Evolutionary conservation across 2,329 filamentous ascomycete species (phyloP).

Genomic region (Neofusicoccum sp.): DNA sequence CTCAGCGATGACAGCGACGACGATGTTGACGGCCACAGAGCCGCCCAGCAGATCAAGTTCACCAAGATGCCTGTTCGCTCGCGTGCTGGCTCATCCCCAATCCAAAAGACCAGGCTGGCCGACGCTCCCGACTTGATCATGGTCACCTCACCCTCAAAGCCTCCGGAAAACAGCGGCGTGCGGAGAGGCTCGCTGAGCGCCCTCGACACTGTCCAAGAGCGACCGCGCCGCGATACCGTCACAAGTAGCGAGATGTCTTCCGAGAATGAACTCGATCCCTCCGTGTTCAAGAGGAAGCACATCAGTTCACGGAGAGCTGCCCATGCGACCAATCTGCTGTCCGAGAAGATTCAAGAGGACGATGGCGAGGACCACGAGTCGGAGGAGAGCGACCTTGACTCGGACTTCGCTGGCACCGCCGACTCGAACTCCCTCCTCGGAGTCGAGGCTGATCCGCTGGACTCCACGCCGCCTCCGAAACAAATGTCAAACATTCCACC

Average conservation of each 20-base stretch:
- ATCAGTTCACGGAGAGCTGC: constrained; percentile 63
- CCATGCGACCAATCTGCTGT: constrained; percentile 56
- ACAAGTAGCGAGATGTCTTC: constrained; percentile 84
- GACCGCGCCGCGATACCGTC: constrained; percentile 72
- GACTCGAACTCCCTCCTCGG: constrained; percentile 74
- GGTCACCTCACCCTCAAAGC: constrained; percentile 58
- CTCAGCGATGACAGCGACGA: constrained; percentile 84
- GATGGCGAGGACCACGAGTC: constrained; percentile 43
- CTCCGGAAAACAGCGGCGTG: constrained; percentile 43
- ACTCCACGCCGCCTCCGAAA: constrained; percentile 55
- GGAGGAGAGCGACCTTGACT: constrained; percentile 41
- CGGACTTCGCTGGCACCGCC: constrained; percentile 43
- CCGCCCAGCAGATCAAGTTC: constrained; percentile 91
- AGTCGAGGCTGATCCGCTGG: constrained; percentile 61
- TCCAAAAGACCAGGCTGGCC: constrained; percentile 61
- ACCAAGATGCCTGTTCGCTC: constrained; percentile 89
- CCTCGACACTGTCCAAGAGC: constrained; percentile 69
- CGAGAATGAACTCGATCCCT: constrained; percentile 75
- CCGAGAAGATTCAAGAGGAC: constrained; percentile 51
- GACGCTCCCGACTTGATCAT: constrained; percentile 59
- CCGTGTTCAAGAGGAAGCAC: constrained; percentile 65
- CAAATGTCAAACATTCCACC: constrained; percentile 44
- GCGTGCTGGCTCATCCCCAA: constrained; percentile 85
- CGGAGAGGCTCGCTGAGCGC: constrained; percentile 72
- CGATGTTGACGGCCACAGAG: constrained; percentile 61